Evolutionary conservation across 2,329 filamentous ascomycete genomes (phyloP), one percentile per base, ranked within the genome.

Genomic region (Botrytis tulipae): DNA sequence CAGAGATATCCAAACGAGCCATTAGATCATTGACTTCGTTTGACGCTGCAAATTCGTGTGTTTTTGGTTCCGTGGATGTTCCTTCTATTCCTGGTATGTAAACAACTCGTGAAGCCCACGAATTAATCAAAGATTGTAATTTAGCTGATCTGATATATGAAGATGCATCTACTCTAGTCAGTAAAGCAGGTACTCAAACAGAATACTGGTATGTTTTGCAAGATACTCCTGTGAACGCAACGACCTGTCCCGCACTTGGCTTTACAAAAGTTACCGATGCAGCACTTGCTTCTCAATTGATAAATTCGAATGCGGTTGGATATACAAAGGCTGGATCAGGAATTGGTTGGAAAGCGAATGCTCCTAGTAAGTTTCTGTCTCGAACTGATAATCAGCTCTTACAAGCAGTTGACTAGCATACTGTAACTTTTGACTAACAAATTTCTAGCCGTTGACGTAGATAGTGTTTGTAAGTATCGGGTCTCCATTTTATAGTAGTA

Each of bases 151-250:
- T 4, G 29, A 18, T 7, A 54, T 32, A 18, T 60, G 18, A 46
- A 70, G 68, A 54, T 29, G n/a, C 68, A 62, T 54, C 48, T 18
- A 70, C 42, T 44, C 25, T 70, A 5, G 40, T 29, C 22, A 66
- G 59, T 20, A 37, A 65, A 71, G 57, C 59, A 29, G 70, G 59
- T 7, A 6, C 59, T 42, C 57, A 42, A 29, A 40, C 70, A 32
- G 40, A 66, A 32, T 63, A 63, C 35, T 71, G 70, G 70, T 71
- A 63, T n/a, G 18, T 54, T 32, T 29, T 66, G 37, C 22, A 62
- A 66, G 70, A 71, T 48, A 66, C 25, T 5, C 2, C 70, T 12
- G 16, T 46, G 5, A 54, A 67, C 18, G 16, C 29, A 51, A 42
- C 57, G 16, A 65, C 44, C 37, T 71, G 44, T 42, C 59, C 70